phyloP scores from a whole-genome alignment of 441 rosid genomes.

The Eruca vesicaria region DNA sequence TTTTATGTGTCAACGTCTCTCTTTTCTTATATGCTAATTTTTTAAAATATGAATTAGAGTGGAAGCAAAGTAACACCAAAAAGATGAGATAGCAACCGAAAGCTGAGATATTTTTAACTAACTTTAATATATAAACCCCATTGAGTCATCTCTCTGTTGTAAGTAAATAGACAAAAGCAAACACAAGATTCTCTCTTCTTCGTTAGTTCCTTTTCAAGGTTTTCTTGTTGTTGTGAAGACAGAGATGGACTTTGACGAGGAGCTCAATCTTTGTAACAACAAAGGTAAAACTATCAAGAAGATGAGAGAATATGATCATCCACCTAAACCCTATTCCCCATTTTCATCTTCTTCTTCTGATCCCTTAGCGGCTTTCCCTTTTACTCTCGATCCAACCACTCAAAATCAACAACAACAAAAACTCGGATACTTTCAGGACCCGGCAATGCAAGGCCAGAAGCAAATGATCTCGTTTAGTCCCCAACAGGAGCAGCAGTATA shows the following conservation, averaged over 20 bases:
- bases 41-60: not conserved
- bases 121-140: conserved; percentile 17
- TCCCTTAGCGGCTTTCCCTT: conserved; percentile 48
- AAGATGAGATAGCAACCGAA: not conserved
- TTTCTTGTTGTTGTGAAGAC: not conserved
- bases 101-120: conserved; percentile 4
- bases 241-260: conserved; percentile 35
- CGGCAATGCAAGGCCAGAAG: conserved; percentile 29
- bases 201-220: not conserved
- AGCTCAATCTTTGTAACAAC: conserved; percentile 31
- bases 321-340: not conserved
- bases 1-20: conserved; percentile 8
- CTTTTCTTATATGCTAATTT: not conserved
- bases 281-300: conserved; percentile 61
- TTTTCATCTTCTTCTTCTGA: conserved; percentile 19
- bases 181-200: not conserved
- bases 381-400: conserved; percentile 42
- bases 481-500: conserved; percentile 58
- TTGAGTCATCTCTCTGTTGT: conserved; percentile 3
- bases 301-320: conserved; percentile 12
- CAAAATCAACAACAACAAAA: conserved; percentile 38
- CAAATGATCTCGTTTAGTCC: conserved; percentile 78
- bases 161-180: not conserved
- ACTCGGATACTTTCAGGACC: conserved; percentile 7
- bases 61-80: not conserved